Base-by-base conservation (phyloP, 2,329 filamentous ascomycete genomes). In the Fusarium sp. region DNA sequence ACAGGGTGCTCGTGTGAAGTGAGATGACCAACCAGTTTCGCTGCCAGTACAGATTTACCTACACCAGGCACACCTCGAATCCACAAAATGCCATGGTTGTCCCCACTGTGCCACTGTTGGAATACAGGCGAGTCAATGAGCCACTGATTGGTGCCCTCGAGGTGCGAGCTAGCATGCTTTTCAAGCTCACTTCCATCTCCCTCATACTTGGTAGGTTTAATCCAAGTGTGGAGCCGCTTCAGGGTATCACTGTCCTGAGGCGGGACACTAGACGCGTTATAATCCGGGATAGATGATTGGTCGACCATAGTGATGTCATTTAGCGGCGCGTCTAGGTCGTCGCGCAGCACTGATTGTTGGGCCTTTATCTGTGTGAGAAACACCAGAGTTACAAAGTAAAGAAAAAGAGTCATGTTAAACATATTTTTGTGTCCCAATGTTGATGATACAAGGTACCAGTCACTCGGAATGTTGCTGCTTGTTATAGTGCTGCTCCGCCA, bases 21-120 rank as follows among this genome's bases (percentile, higher is more conserved):
- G 4, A 70, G 29, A 9, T 73, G 46, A 4, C 72, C 15, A 29
- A 76, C 58, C 7, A 79, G 49, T 1, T 34, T 74, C 4, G 78
- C 76, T 4, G 78, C 76, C 22, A 79, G 70, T 22, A 81, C 79
- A 7, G 79, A 80, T 65, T 81, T 81, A 4, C 82, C 82, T 5
- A 78, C 77, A 1, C 81, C 81, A 1, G 80, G 77, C 16, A 82
- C 79, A 1, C 81, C 81, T 41, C 51, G 58, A 47, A 73, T 67
- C 67, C 70, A 73, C 7, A 73, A 25, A 9, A 73, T 22, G 1
- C 71, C 67, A 45, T 62, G 34, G 3, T 61, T 30, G 2, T 11
- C 5, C 2, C 45, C 24, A 24, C 24, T 6, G 24, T 64, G 32
- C 71, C 71, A 73, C 13, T 70, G 20, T 22, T 65, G 27, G 13